Evolutionary conservation across 2,329 filamentous ascomycete species (phyloP).

Genomic region (Chalaropsis ovoidea): DNA sequence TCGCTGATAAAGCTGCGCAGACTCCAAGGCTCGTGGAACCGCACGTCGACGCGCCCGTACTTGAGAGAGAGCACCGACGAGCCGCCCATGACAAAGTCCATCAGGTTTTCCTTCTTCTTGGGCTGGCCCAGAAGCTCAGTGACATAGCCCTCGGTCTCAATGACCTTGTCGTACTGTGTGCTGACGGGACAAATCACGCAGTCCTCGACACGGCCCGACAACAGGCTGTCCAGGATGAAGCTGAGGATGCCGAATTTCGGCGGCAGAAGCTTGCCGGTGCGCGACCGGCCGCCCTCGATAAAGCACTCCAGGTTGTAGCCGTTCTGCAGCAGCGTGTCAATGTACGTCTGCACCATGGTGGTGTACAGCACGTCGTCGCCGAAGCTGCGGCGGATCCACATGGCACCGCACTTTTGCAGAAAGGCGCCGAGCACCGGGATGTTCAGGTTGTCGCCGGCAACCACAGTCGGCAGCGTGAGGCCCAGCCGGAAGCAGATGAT

Average conservation of each 20-base stretch:
- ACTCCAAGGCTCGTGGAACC: conserved; percentile 96
- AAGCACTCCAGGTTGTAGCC: conserved; percentile 97
- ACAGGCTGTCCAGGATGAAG: conserved; percentile 80
- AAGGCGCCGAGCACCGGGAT: conserved; percentile 84
- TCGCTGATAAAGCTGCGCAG: conserved; percentile 69
- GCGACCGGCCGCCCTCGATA: conserved; percentile 84
- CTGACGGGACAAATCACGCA: conserved; percentile 90
- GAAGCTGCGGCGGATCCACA: conserved; percentile 92
- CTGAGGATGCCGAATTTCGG: conserved; percentile 93
- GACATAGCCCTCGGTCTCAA: conserved; percentile 95
- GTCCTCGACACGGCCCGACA: conserved; percentile 80
- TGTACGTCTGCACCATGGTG: conserved; percentile 89
- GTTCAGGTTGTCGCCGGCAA: conserved; percentile 93
- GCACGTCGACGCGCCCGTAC: conserved; percentile 83
- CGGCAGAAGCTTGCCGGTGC: conserved; percentile 84
- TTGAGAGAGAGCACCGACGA: conserved; percentile 82
- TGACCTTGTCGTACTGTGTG: conserved; percentile 97
- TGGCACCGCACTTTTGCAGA: conserved; percentile 88
- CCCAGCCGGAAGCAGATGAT: conserved; percentile 92
- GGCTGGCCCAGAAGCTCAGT: conserved; percentile 86
- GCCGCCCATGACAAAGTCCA: conserved; percentile 72
- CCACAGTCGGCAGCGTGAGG: conserved; percentile 77
- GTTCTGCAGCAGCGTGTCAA: conserved; percentile 80
- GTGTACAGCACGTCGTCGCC: conserved; percentile 84
- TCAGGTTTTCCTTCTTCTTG: conserved; percentile 88